Evolutionary conservation across 805 yeast genomes (phyloP), one percentile per base, ranked within the genome.

Genomic region (Lachancea nothofagi): DNA sequence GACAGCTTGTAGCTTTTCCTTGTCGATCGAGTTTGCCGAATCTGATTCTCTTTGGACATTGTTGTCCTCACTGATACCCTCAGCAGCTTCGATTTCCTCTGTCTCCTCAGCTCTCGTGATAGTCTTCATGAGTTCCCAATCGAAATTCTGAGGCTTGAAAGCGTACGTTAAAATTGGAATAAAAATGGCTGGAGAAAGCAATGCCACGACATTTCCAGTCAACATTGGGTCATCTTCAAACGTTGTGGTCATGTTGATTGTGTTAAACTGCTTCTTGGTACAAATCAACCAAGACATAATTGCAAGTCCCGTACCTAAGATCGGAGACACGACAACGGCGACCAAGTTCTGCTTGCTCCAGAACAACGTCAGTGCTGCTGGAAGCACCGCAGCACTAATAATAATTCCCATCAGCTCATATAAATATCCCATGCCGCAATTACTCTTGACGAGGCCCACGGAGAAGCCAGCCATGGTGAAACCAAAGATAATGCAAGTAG

Each of bases 371-470:
- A 83, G 62, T 4, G 77, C 75, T 28, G 83, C 75, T 2, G 96
- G 95, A 33, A 84, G 62, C 5, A 88, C 96, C 18, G 90, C 95
- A 45, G 90, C 78, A 4, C 93, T 83, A 39, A 88, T 84, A 33
- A 88, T 82, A 42, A 87, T 77, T 40, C 96, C 96, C 95, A 86
- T 86, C 47, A 88, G 65, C 57, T 84, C 85, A 62, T 86, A 86
- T 29, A 88, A 69, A 64, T 81, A 88, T 21, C 96, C 95, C 85
- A 87, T 81, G 23, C 85, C 77, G 38, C 87, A 80, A 17, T 80
- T 82, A 14, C 90, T 94, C 52, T 87, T 83, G 64, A 75, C 74
- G 35, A 88, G 69, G 8, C 95, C 95, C 48, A 82, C 78, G 14
- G 95, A 75, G 58, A 88, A 84, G 0, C 83, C 90, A 28, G 88